phyloP scores from a whole-genome alignment of 2,329 filamentous ascomycete genomes.

The Lachnellula arida region DNA sequence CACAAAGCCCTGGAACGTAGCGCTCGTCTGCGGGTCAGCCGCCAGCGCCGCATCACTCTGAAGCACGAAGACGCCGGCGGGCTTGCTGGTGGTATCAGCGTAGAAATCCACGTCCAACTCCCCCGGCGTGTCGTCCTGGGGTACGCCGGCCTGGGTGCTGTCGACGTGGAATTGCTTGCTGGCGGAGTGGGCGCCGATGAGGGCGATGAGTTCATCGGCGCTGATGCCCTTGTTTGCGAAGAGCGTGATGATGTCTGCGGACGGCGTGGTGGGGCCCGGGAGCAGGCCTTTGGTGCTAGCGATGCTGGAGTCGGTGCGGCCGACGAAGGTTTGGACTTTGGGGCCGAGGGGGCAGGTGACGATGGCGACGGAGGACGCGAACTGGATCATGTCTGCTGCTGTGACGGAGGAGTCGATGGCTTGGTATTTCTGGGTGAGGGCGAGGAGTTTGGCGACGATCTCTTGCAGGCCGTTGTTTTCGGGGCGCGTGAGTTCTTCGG shows the following conservation, averaged over 20 bases:
- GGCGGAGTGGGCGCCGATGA: slow-evolving; percentile 35
- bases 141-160: slow-evolving; percentile 24
- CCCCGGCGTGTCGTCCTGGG: slow-evolving; percentile 34
- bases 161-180: slow-evolving; percentile 29
- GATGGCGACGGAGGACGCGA: slow-evolving; percentile 11
- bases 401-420: neutral
- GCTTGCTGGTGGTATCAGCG: slow-evolving; percentile 28
- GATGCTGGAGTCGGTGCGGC: slow-evolving; percentile 12
- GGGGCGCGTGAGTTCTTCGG: slow-evolving; percentile 1
- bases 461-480: slow-evolving; percentile 20
- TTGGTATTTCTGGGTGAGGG: slow-evolving; percentile 9
- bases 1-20: slow-evolving; percentile 34
- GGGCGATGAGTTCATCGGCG: slow-evolving; percentile 34
- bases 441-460: slow-evolving; percentile 10
- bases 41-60: slow-evolving; percentile 85
- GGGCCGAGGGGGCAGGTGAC: slow-evolving; percentile 16
- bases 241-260: slow-evolving; percentile 22
- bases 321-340: slow-evolving; percentile 12
- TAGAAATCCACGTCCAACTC: slow-evolving; percentile 36
- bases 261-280: slow-evolving; percentile 2
- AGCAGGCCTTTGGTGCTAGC: slow-evolving; percentile 2
- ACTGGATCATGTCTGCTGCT: slow-evolving; percentile 18
- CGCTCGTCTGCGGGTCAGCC: slow-evolving; percentile 67
- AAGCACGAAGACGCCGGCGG: slow-evolving; percentile 61
- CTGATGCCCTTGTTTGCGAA: slow-evolving; percentile 36